Conservation (phyloP, 2,329 filamentous ascomycete species). For the Monilinia laxa region DNA sequence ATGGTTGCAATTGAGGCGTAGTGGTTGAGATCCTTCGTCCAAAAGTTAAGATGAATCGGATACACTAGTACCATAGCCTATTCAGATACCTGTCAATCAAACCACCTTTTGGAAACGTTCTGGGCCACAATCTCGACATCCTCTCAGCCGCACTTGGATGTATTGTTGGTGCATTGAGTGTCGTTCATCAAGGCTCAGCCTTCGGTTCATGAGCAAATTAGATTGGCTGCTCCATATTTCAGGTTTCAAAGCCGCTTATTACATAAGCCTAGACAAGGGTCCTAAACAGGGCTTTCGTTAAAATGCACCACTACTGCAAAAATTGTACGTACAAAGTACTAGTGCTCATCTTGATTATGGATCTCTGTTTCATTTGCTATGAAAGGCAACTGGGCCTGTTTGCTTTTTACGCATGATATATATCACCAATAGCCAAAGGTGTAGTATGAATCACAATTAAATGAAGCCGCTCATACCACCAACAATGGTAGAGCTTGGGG, state of each 20-base stretch:
- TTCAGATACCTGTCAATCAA: not conserved
- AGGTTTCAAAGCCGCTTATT: not conserved
- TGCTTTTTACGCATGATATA: not conserved
- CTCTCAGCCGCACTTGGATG: too few species aligned
- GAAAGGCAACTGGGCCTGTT: not conserved
- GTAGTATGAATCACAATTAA: not conserved
- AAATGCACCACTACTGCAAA: not conserved
- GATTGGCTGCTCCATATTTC: not conserved
- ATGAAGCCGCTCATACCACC: not conserved
- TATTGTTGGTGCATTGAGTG: not conserved
- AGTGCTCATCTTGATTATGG: not conserved
- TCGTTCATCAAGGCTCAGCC: not conserved
- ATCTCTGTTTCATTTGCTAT: not conserved
- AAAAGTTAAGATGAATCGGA: not conserved
- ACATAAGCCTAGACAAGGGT: constrained; percentile 3
- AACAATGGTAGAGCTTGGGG: not conserved
- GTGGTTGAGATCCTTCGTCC: not conserved
- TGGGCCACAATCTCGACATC: too few species aligned
- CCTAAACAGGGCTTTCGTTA: not conserved
- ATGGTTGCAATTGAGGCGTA: not conserved
- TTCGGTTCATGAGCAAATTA: not conserved
- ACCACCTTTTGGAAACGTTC: too few species aligned
- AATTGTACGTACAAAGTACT: constrained; percentile 7
- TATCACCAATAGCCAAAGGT: not conserved
- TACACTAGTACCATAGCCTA: not conserved